Evolutionary conservation across 441 rosid species (phyloP), one percentile per base, ranked within the genome.

Genomic region (Erodium texanum): DNA sequence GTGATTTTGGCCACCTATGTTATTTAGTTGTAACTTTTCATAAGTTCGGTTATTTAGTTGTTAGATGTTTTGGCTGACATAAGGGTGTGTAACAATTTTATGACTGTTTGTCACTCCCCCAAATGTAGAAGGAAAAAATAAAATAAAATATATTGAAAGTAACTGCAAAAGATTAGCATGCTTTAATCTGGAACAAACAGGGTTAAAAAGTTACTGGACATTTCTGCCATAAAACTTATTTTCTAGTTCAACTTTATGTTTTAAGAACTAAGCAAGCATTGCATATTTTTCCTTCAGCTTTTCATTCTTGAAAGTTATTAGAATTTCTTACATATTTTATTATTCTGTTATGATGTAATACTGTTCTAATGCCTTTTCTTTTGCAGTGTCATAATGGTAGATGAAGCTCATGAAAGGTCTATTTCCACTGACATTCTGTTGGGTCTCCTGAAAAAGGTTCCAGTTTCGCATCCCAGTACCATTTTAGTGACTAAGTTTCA

Each of bases 341-440:
- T 20, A 20, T 2, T 56, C 10, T 38, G 24, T 20, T 19, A 23
- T 10, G 0, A 19, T 63, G 38, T 41, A 63, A 32, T 62, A 20
- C 27, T 15, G 14, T 29, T 32, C 22, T 38, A 59, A 56, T 64
- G 62, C 15, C 24, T 19, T 38, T 11, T 32, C 23, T 43, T 32
- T 74, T 43, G 18, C 78, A 94, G 98, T 83, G 97, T 94, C 74
- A 80, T 94, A 80, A 94, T 94, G 99, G 86, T 92, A 23, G 99
- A 94, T 78, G 99, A 94, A 84, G 99, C 99, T 73, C 98, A 94
- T 66, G 99, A 94, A 81, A 85, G 99, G 78, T 92, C 99, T 65
- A 88, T 92, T 71, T 89, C 99, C 22, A 94, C 96, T 5, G 99
- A 94, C 77, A 86, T 94, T 76, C 80, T 94, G 76, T 83, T 94